phyloP scores from a whole-genome alignment of 1,139 yeast genomes.

The Saccharomyces uvarum region DNA sequence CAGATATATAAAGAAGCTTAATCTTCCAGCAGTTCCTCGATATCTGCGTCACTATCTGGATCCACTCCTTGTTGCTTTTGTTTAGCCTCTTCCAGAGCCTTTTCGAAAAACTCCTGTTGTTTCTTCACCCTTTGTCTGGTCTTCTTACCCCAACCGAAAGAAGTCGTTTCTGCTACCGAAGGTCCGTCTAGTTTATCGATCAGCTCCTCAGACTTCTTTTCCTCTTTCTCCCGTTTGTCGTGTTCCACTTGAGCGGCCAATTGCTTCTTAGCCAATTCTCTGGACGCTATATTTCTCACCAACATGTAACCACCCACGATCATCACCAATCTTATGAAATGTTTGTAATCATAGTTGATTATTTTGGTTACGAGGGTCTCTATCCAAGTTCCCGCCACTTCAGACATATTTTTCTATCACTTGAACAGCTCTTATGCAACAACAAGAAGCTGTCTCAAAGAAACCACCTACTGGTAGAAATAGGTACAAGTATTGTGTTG shows the following conservation, averaged over 20 bases:
- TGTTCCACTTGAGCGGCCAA: constrained; percentile 45
- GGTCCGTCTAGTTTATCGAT: constrained; percentile 33
- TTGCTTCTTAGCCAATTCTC: constrained; percentile 44
- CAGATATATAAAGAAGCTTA: constrained; percentile 13
- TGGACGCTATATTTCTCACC: constrained; percentile 37
- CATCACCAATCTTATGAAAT: constrained; percentile 35
- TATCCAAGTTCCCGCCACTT: background rate
- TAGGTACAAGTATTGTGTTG: background rate
- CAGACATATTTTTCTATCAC: background rate
- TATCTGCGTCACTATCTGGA: constrained; percentile 50
- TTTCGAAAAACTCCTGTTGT: constrained; percentile 48
- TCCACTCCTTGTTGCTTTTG: constrained; percentile 42
- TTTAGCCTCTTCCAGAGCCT: constrained; percentile 40
- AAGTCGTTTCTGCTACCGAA: constrained; percentile 31
- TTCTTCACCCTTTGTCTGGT: constrained; percentile 53
- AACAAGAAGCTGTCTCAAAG: background rate
- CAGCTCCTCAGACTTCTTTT: constrained; percentile 35
- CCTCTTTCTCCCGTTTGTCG: constrained; percentile 30
- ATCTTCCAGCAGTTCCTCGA: constrained; percentile 57
- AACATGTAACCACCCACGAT: constrained; percentile 42
- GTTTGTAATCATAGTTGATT: constrained; percentile 1
- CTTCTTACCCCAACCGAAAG: constrained; percentile 73
- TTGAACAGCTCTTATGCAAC: background rate
- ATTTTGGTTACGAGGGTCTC: background rate
- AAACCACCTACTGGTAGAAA: background rate